Base-by-base conservation (phyloP, 2,329 filamentous ascomycete genomes). In the Colletotrichum sp. region DNA sequence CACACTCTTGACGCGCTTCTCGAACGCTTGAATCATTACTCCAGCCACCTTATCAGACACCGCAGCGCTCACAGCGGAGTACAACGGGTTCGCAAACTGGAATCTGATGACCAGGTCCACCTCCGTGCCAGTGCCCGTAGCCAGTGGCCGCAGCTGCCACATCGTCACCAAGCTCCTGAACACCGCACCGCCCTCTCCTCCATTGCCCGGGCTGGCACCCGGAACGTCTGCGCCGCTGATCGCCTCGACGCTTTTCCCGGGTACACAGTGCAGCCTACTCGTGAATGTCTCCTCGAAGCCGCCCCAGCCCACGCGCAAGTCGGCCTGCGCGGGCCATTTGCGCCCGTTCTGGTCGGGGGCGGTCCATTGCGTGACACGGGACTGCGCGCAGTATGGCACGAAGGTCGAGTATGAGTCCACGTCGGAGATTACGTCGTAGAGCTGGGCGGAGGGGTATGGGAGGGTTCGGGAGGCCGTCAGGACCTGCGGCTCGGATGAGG, bases 11-110 rank as follows among this genome's bases (percentile, higher is more conserved):
- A 97, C 96, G 81, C 95, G 90, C 85, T 92, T 91, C 87, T 98
- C 96, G 87, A 99, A 99, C 1, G 97, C 96, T 84, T 95, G 93
- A 79, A 99, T 94, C 96, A 99, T 98, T 78, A 94, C 89, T 6
- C 92, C 93, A 2, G 95, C 96, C 78, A 98, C 92, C 85, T 95
- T 95, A 36, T 95, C 94, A 78, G 95, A 95, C 28, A 97, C 93
- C 39, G 95, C 93, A 49, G 92, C 90, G 83, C 96, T 97, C 82
- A 98, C 88, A 24, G 94, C 92, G 57, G 93, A 93, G 86, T 98
- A 98, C 72, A 98, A 84, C n/a, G 96, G 95, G 85, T 96, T 99
- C 80, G 92, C 90, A 83, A 99, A 98, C 84, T 93, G 92, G 83
- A 96, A 98, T 78, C 93, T 91, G 79, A 99, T 93, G 72, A 89